Evolutionary conservation across 345 rosid species (phyloP).

Genomic region (Leavenworthia alabamica): DNA sequence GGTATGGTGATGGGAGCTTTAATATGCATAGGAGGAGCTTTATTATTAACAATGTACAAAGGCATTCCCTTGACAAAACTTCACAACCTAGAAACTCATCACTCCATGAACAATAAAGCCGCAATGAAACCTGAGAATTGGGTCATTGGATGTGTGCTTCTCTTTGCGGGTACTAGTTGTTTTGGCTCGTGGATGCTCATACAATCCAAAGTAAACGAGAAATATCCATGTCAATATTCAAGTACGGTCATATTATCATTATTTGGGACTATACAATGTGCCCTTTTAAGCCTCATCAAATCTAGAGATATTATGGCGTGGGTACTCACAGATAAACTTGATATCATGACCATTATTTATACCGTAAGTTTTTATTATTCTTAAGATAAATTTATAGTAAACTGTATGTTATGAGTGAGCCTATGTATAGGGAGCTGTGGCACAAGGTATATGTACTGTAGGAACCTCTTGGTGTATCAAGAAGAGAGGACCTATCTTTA

Average conservation of each 20-base stretch:
- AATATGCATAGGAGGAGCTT: constrained; percentile 53
- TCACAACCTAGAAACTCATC: constrained; percentile 13
- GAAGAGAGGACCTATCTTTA: constrained; percentile 33
- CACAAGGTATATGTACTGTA: constrained; percentile 37
- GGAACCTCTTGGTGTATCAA: constrained; percentile 36
- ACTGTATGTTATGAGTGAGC: background rate
- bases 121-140: constrained; percentile 22
- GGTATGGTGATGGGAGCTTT: constrained; percentile 45
- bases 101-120: background rate
- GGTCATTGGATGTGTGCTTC: constrained; percentile 27
- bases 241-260: constrained; percentile 28
- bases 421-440: constrained; percentile 27
- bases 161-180: constrained; percentile 25
- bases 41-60: constrained; percentile 44
- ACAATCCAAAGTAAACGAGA: constrained; percentile 31
- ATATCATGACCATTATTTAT: constrained; percentile 28
- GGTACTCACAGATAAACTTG: constrained; percentile 28
- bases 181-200: constrained; percentile 32
- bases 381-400: background rate
- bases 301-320: constrained; percentile 23
- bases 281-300: constrained; percentile 31
- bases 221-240: constrained; percentile 30
- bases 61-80: constrained; percentile 37
- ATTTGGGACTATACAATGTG: constrained; percentile 33
- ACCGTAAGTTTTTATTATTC: constrained; percentile 12